phyloP scores from a whole-genome alignment of 225 moss, liverwort and hornwort genomes.

The Pseudisothecium myosuroides region DNA sequence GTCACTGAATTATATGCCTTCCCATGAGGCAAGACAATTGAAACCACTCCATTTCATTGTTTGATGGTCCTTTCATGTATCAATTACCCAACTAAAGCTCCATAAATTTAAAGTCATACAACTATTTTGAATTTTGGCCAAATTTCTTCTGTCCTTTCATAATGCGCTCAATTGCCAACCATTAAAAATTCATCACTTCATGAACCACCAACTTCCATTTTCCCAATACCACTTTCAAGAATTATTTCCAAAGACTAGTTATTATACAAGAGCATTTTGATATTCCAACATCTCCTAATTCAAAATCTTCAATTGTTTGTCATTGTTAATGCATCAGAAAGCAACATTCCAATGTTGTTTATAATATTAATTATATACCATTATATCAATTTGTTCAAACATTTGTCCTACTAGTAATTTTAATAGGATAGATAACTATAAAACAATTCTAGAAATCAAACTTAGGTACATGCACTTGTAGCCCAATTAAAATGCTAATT shows the following conservation, averaged over 20 bases:
- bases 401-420: background rate
- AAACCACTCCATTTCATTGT: background rate
- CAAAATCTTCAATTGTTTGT: background rate
- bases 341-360: accelerated
- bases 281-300: background rate
- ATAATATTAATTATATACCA: background rate
- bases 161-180: background rate
- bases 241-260: background rate
- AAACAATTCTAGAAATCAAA: background rate
- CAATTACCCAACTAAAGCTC: background rate
- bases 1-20: accelerated
- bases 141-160: background rate
- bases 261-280: background rate
- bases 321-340: background rate
- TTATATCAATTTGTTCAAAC: background rate
- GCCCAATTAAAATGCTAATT: background rate
- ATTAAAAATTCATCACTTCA: background rate
- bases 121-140: background rate
- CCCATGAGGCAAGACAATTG: accelerated
- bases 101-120: background rate
- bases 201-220: background rate
- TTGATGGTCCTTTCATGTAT: background rate
- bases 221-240: background rate
- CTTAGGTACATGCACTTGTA: background rate
- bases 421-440: too few species aligned